Percentiles rank a stretch among this genome's conserved stretches.
These are phyloP conservation scores for Calonectria pseudoturangicola DNA, from an alignment of 2,329 filamentous ascomycete genomes.

Conservation along the genomic window DNA sequence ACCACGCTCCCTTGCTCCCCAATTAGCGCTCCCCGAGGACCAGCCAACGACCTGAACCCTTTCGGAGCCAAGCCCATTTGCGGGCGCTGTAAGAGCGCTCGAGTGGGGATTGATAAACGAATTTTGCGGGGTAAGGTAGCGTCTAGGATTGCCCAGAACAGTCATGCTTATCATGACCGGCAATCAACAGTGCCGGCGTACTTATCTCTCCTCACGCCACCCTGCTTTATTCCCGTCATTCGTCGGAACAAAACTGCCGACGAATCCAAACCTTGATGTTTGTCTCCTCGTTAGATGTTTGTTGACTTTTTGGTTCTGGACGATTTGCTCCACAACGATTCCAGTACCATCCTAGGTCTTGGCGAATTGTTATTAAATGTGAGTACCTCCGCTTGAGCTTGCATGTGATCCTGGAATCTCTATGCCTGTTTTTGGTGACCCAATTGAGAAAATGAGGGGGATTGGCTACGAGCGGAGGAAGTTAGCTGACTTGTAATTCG, in stretches of 20 bases:
- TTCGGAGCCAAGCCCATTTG: slow-evolving; percentile 2
- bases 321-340: not conserved
- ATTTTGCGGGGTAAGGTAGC: slow-evolving; percentile 16
- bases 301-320: not conserved
- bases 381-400: not conserved
- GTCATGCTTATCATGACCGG: slow-evolving; percentile 17
- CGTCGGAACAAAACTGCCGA: slow-evolving; percentile 25
- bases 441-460: not conserved
- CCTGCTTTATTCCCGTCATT: slow-evolving; percentile 11
- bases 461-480: not conserved
- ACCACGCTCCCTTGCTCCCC: slow-evolving; percentile 5
- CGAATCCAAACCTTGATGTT: slow-evolving; percentile 32
- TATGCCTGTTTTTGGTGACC: too few species aligned
- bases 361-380: not conserved
- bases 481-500: not conserved
- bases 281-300: slow-evolving; percentile 40
- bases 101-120: slow-evolving; percentile 10
- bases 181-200: slow-evolving; percentile 10
- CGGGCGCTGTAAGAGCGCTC: not conserved
- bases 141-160: not conserved
- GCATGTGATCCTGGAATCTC: not conserved
- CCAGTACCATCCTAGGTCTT: not conserved
- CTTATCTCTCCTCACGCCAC: slow-evolving; percentile 25
- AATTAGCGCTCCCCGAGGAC: not conserved
- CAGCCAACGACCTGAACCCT: not conserved